Conservation (phyloP, 306 rosid genomes). For the Trifolium pratense region DNA sequence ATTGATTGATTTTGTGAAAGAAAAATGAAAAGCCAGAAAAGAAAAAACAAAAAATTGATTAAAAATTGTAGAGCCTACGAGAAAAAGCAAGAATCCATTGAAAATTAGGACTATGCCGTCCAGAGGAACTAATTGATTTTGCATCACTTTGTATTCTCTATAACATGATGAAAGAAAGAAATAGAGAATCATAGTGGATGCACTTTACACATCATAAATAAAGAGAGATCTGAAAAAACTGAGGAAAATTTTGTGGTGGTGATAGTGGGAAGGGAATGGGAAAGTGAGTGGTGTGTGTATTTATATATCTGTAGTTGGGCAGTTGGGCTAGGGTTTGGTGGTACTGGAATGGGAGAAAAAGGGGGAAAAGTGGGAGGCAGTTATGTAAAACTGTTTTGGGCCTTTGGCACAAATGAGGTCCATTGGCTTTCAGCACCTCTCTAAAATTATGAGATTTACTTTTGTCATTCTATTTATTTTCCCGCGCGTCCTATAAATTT, state of each 20-base stretch:
- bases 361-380: neutral
- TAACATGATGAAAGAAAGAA: slow-evolving; percentile 22
- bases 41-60: neutral
- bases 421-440: too few relatives aligned
- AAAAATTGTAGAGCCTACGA: slow-evolving; percentile 59
- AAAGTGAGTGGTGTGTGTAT: neutral
- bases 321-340: slow-evolving; percentile 41
- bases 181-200: slow-evolving; percentile 58
- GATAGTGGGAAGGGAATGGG: neutral
- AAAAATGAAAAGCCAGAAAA: neutral
- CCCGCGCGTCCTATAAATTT: too few relatives aligned
- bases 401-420: neutral
- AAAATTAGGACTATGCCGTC: slow-evolving; percentile 56
- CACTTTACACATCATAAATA: neutral
- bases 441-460: too few relatives aligned
- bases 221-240: slow-evolving; percentile 12
- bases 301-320: slow-evolving; percentile 12
- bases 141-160: slow-evolving; percentile 62
- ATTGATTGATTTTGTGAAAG: neutral
- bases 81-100: slow-evolving; percentile 62
- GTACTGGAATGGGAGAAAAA: neutral
- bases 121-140: slow-evolving; percentile 57
- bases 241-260: too few relatives aligned
- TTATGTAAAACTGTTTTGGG: neutral
- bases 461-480: too few relatives aligned